Percentiles rank a stretch among this genome's conserved stretches.
These are phyloP conservation scores for Fagopyrum homotropicum DNA, from an alignment of 148 eudicot species.

Conservation along the genomic window DNA sequence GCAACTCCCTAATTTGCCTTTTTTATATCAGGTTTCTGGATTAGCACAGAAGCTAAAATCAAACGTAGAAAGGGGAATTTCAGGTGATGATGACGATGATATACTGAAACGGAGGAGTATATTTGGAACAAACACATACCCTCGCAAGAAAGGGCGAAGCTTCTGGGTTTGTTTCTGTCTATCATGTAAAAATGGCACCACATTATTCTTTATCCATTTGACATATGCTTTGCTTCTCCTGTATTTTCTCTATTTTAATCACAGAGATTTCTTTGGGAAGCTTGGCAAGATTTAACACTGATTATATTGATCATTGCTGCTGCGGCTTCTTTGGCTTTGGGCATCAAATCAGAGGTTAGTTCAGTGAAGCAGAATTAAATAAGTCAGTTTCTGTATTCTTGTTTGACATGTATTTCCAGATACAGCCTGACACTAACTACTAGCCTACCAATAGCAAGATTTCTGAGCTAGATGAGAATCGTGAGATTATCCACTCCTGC, in stretches of 20 bases:
- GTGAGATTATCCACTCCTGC: not conserved
- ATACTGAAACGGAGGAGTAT: constrained; percentile 42
- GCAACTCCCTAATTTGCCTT: constrained; percentile 1
- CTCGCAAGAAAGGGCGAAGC: constrained; percentile 69
- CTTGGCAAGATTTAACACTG: constrained; percentile 83
- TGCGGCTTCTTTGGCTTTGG: constrained; percentile 85
- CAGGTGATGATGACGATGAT: constrained; percentile 58
- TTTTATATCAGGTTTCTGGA: constrained; percentile 47
- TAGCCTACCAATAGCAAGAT: not conserved
- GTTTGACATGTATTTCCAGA: not conserved
- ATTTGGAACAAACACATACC: constrained; percentile 92
- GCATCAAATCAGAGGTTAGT: constrained; percentile 90
- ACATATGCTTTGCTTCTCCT: not conserved
- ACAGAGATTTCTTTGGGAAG: constrained; percentile 84
- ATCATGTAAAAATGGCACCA: not conserved
- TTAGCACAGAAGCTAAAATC: constrained; percentile 51
- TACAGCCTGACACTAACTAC: not conserved
- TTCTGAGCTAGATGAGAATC: not conserved
- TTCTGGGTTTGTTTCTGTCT: constrained; percentile 48
- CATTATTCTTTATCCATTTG: not conserved
- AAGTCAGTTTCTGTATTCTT: not conserved
- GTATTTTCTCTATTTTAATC: not conserved
- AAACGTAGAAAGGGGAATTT: constrained; percentile 59
- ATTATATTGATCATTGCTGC: constrained; percentile 94
- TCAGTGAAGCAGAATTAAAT: not conserved